phyloP scores from a whole-genome alignment of 371 early-diverging fungal genomes.

The Actinomortierella ambigua region DNA sequence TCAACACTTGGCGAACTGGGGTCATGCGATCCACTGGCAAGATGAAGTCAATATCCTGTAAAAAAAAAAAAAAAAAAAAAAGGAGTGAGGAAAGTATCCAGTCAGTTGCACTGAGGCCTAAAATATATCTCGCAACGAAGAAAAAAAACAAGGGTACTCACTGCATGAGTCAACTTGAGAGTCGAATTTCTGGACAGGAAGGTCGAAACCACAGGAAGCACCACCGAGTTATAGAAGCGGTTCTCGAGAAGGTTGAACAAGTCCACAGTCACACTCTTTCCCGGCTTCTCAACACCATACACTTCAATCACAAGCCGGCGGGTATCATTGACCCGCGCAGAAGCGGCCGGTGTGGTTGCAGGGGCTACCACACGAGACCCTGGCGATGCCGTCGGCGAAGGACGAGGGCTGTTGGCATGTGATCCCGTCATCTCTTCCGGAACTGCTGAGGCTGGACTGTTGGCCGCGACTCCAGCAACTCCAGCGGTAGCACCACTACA shows the following conservation, averaged over 20 bases:
- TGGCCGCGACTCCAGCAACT: no score
- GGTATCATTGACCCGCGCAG: conserved; percentile 37
- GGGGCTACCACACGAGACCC: conserved; percentile 33
- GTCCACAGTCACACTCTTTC: conserved; percentile 65
- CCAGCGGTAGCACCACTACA: no score
- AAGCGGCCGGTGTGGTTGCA: conserved; percentile 12
- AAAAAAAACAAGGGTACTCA: conserved; percentile 31
- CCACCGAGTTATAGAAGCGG: conserved; percentile 64
- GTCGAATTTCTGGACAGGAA: conserved; percentile 75
- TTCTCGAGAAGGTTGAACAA: conserved; percentile 70
- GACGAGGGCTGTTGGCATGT: conserved; percentile 37
- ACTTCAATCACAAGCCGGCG: conserved; percentile 74
- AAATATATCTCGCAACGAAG: not conserved
- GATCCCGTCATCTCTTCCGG: conserved; percentile 27
- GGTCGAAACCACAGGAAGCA: conserved; percentile 68
- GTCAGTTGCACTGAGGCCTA: no score
- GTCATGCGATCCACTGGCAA: conserved; percentile 59
- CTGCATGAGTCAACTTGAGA: conserved; percentile 67
- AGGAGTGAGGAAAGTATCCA: not conserved
- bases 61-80: conserved; percentile 1
- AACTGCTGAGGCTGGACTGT: no score
- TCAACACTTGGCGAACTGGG: conserved; percentile 45
- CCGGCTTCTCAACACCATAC: conserved; percentile 74
- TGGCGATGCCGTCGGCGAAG: conserved; percentile 40
- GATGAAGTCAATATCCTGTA: conserved; percentile 71